Conservation (phyloP, 2,329 filamentous ascomycete species). For the Fusarium mundagurra region DNA sequence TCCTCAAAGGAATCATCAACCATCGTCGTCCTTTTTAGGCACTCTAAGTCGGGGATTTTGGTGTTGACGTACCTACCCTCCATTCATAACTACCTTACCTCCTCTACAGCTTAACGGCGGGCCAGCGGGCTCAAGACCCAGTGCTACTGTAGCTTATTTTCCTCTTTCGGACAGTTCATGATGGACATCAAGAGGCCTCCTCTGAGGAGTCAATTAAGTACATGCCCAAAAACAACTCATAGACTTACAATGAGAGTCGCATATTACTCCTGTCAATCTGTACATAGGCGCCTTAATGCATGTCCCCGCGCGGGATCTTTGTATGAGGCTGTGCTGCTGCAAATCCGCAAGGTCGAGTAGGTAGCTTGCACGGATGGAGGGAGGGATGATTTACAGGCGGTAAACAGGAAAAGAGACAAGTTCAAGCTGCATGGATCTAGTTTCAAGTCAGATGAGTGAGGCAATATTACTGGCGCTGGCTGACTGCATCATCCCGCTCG, state of each 20-base stretch:
- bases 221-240: conserved; percentile 30
- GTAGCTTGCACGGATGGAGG: conserved; percentile 17
- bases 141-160: conserved; percentile 26
- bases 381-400: conserved; percentile 9
- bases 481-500: not conserved
- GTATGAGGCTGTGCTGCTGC: conserved; percentile 34
- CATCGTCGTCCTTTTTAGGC: not conserved
- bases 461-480: conserved; percentile 13
- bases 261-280: not conserved
- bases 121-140: conserved; percentile 7
- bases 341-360: not conserved
- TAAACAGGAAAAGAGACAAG: conserved; percentile 4
- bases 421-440: conserved; percentile 13
- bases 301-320: conserved; percentile 16
- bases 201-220: conserved; percentile 4
- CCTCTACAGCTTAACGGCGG: conserved; percentile 3
- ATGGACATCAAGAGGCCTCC: conserved; percentile 29
- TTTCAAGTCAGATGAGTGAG: conserved; percentile 24
- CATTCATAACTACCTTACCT: too few relatives aligned
- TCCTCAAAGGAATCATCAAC: not conserved
- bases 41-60: not conserved
- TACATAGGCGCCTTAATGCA: not conserved
- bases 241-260: not conserved
- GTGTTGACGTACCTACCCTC: conserved; percentile 10
- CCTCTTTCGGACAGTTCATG: conserved; percentile 20